Base-by-base conservation (phyloP, 164 flowering plant genomes). In the Vitis rotundifolia region DNA sequence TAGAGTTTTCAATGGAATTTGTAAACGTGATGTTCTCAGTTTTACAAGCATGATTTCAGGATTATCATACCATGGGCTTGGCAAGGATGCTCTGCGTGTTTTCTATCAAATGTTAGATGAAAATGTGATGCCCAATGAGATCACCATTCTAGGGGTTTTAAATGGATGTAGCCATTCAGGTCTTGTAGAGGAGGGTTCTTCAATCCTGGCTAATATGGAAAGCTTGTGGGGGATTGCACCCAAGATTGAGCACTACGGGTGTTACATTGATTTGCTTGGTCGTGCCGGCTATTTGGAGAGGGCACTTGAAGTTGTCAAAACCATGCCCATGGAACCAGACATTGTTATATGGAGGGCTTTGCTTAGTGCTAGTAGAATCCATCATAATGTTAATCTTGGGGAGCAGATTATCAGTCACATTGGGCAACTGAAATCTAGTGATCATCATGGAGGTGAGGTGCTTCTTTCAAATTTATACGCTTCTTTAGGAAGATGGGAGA, bases 151-250 rank as follows among this genome's bases (percentile, higher is more conserved):
- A 9, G 88, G 82, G 5, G 79, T 85, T 66, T 49, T 87, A 67
- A 87, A 84, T 59, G 91, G 80, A 14, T 87, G 88, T 67, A 83
- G 86, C 69, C 88, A 87, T 78, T 82, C 88, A 9, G 88, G 91
- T 47, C 59, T 87, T 19, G 82, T 85, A 26, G 74, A 80, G 50
- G 80, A 85, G 49, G 88, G 88, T 8, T 71, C 83, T 48, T 74
- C 75, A 13, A 68, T 82, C 61, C 82, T 83, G 62, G 37, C 71
- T 47, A 74, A 71, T 61, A 87, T 85, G 88, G 76, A 80, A 57
- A 71, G 66, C 47, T 47, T 61, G 65, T 85, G 85, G 84, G 81
- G 82, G 8, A 44, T 85, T 72, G 64, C n/a, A 52, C 91, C 88
- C 6, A 68, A 71, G 62, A 68, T 87, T 64, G 83, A 77, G 73